These are phyloP conservation scores for Colletotrichum endophyticum DNA, from an alignment of 2,329 filamentous ascomycete species.

Conservation along the genomic window DNA sequence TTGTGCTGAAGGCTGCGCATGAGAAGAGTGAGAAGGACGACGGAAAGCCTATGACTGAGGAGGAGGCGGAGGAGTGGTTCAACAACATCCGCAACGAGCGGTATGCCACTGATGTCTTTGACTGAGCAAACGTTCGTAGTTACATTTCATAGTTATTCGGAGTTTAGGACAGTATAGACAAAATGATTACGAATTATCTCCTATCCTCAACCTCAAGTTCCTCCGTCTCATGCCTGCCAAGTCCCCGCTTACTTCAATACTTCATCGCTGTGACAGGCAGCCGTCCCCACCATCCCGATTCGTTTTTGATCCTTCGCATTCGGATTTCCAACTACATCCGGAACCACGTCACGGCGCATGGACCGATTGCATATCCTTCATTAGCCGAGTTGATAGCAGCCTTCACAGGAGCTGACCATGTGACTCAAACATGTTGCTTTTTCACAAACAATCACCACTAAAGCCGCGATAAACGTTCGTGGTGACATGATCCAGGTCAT, in stretches of 20 bases:
- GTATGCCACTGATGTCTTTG: conserved; percentile 67
- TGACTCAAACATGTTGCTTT: not conserved
- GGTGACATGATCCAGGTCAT: not conserved
- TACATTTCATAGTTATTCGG: not conserved
- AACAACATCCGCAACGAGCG: conserved; percentile 56
- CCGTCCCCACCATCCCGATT: not conserved
- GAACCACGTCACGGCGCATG: not conserved
- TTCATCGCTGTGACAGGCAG: not conserved
- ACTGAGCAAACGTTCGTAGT: conserved; percentile 32
- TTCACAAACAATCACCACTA: not conserved
- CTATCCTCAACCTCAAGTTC: not conserved
- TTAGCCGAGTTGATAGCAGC: not conserved
- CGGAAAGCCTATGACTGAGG: conserved; percentile 28
- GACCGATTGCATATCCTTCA: not conserved
- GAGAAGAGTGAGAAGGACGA: conserved; percentile 31
- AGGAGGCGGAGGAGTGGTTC: conserved; percentile 51
- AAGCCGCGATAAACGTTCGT: not conserved
- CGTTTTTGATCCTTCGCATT: not conserved
- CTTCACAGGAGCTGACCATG: not conserved
- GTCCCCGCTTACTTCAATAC: not conserved
- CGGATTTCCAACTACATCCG: not conserved
- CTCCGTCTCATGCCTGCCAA: not conserved
- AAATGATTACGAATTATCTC: not conserved
- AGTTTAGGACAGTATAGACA: not conserved
- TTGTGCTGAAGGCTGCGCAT: conserved; percentile 21